These are phyloP conservation scores for Eimeria nieschulzi DNA, from an alignment of 169 alveolate genomes.

Conservation along the genomic window DNA sequence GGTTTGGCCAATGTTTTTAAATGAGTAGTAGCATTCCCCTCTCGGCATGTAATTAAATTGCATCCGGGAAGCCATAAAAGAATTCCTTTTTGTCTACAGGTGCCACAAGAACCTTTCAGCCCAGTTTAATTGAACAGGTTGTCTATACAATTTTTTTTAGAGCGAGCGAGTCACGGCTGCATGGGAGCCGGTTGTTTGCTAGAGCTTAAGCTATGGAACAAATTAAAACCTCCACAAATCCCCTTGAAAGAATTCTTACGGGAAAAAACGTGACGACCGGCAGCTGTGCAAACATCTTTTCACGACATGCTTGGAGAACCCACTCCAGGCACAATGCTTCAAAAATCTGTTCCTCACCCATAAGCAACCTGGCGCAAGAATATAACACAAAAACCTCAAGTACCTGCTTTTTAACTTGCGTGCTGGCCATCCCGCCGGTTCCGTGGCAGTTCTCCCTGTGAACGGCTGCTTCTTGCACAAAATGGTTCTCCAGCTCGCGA, in stretches of 20 bases:
- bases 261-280: conserved; percentile 46
- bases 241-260: background rate
- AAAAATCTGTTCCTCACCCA: background rate
- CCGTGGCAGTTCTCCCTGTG: no score
- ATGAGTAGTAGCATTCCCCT: no score
- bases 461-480: background rate
- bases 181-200: no score
- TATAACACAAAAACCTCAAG: conserved; percentile 49
- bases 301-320: conserved; percentile 7
- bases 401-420: background rate
- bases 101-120: no score
- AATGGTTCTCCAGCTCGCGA: background rate
- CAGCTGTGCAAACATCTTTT: background rate
- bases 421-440: no score
- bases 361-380: conserved; percentile 1
- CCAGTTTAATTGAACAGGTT: no score
- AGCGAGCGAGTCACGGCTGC: no score
- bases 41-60: no score
- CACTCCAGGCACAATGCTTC: conserved; percentile 30
- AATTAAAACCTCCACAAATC: conserved; percentile 1
- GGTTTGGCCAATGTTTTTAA: no score
- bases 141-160: no score
- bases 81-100: no score
- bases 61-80: no score
- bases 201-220: background rate